phyloP scores from a whole-genome alignment of 1,284 basidiomycete genomes.

The Xerocomus nothofagi region DNA sequence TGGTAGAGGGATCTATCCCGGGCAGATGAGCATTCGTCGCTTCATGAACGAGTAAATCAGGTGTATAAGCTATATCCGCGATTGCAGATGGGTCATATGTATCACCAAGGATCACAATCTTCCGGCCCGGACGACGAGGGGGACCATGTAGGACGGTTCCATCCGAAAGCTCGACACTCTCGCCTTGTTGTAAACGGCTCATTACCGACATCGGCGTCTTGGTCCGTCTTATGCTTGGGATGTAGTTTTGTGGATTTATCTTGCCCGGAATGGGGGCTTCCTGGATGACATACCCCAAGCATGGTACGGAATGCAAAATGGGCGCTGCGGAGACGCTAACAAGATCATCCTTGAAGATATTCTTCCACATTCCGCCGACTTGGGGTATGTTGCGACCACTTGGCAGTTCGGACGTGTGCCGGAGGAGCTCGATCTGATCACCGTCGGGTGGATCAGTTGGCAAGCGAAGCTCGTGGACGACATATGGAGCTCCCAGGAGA shows the following conservation, averaged over 20 bases:
- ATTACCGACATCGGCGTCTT: conserved; percentile 73
- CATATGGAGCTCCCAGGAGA: conserved; percentile 68
- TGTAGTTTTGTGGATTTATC: conserved; percentile 64
- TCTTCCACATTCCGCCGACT: conserved; percentile 68
- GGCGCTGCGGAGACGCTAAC: conserved; percentile 84
- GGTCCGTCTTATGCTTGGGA: conserved; percentile 67
- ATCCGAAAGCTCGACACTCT: conserved; percentile 70
- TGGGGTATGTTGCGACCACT: conserved; percentile 68
- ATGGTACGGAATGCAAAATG: conserved; percentile 79
- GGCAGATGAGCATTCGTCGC: conserved; percentile 92
- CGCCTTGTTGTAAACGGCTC: conserved; percentile 67
- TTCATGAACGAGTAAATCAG: conserved; percentile 80
- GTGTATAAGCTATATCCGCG: conserved; percentile 52
- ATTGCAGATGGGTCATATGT: conserved; percentile 76
- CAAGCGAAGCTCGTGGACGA: conserved; percentile 87
- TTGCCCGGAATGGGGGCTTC: conserved; percentile 81
- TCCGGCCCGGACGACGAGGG: conserved; percentile 62
- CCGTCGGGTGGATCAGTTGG: conserved; percentile 51
- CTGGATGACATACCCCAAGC: conserved; percentile 79
- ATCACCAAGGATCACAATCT: conserved; percentile 79
- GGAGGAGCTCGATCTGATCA: conserved; percentile 49
- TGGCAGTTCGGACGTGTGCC: conserved; percentile 57
- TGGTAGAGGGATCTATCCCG: conserved; percentile 55
- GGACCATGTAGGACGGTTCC: conserved; percentile 80
- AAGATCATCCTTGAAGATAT: conserved; percentile 59